Evolutionary conservation across 208 protist genomes (phyloP), one percentile per base, ranked within the genome.

Genomic region (Vickermania ingenoplastis): DNA sequence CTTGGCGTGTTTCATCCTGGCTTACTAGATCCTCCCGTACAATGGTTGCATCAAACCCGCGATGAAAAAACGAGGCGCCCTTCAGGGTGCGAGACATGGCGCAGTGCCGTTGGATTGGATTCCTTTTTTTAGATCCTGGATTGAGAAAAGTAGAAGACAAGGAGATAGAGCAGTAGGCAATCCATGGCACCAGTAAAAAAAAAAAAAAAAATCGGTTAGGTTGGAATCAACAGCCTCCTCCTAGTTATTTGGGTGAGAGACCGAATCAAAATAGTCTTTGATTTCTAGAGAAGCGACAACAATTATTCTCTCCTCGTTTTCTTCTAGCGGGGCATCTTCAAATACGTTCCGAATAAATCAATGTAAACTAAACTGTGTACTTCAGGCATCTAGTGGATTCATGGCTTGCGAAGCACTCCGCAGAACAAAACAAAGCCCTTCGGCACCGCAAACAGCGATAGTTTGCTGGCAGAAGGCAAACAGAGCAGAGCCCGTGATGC

Each of bases 11-110:
- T 53, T 91, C 84, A 45, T 88, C 80, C 27, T 91, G 81, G 67
- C 83, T 94, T 52, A 75, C 41, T 28, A 98, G 72, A 41, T 97
- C 92, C 59, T 97, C 87, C 56, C 80, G 77, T 31, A 94, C 75
- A 57, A 95, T 83, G 29, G 76, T 59, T 28, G 87, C 81, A 64
- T 98, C 96, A 58, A 96, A 78, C 41, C 69, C 67, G n/a, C 69
- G 66, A 60, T 53, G 71, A 66, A 92, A 89, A 58, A 80, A 84
- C 26, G 71, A 67, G 48, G 67, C 71, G 17, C 75, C 75, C 25
- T 62, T 57, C 25, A 74, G 71, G 26, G 55, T 74, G 23, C 36
- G 36, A 45, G 36, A 45, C 36, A 45, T 45, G n/a, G n/a, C n/a
- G n/a, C n/a, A n/a, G n/a, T n/a, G n/a, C n/a, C n/a, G n/a, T n/a